Evolutionary conservation across 2,329 filamentous ascomycete species (phyloP).

Genomic region (Xylaria sp.): DNA sequence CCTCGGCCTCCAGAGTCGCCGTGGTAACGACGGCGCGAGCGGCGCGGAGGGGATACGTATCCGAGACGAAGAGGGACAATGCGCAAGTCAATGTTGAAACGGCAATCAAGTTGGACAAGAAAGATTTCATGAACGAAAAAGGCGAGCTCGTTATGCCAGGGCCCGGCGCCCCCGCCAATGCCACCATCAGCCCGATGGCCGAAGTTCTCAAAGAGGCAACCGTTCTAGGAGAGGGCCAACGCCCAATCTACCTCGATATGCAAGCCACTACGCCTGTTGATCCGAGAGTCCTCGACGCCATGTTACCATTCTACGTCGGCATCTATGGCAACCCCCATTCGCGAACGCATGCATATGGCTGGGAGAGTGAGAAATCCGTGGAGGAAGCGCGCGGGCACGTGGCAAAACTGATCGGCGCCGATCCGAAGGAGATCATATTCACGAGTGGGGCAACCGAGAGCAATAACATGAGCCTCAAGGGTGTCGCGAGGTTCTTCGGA

Average conservation of each 20-base stretch:
- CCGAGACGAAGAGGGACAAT: slow-evolving; percentile 76
- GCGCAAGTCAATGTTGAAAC: slow-evolving; percentile 83
- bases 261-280: slow-evolving; percentile 96
- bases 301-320: slow-evolving; percentile 93
- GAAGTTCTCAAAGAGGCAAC: slow-evolving; percentile 90
- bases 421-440: slow-evolving; percentile 98
- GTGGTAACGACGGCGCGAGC: slow-evolving; percentile 32
- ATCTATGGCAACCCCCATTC: slow-evolving; percentile 97
- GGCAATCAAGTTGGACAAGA: slow-evolving; percentile 84
- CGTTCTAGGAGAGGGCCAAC: slow-evolving; percentile 86
- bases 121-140: slow-evolving; percentile 67
- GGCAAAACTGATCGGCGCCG: slow-evolving; percentile 85
- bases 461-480: slow-evolving; percentile 99
- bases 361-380: slow-evolving; percentile 94
- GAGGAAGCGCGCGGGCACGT: slow-evolving; percentile 85
- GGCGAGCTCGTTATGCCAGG: slow-evolving; percentile 54
- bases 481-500: slow-evolving; percentile 93
- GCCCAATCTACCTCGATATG: slow-evolving; percentile 98
- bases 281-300: slow-evolving; percentile 90
- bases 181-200: slow-evolving; percentile 80
- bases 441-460: slow-evolving; percentile 97
- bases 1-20: slow-evolving; percentile 39
- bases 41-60: slow-evolving; percentile 71
- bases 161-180: slow-evolving; percentile 61
- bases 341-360: slow-evolving; percentile 95